A percentile compares a stretch with the other conserved stretches of the same genome.
phyloP scores from a whole-genome alignment of 495 filamentous ascomycete species.

The Glarea lozoyensis region DNA sequence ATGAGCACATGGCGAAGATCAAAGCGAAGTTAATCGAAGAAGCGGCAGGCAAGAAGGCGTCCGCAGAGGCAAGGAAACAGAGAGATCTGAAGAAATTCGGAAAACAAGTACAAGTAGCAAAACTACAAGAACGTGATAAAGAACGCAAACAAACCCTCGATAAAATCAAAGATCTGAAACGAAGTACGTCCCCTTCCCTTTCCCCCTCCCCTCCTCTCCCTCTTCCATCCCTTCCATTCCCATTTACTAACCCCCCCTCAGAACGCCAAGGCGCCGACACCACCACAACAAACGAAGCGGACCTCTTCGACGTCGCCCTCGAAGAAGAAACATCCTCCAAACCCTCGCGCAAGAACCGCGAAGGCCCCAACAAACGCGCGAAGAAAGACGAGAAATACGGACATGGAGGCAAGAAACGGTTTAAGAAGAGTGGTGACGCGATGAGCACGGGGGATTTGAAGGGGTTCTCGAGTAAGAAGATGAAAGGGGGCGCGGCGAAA shows the following conservation, averaged over 20 bases:
- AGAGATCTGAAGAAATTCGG: slow-evolving; percentile 98
- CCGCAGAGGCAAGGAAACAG: slow-evolving; percentile 82
- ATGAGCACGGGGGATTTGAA: slow-evolving; percentile 66
- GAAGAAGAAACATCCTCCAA: slow-evolving; percentile 61
- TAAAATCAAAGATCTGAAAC: slow-evolving; percentile 87
- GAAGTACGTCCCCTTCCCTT: slow-evolving; percentile 52
- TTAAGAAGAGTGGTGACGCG: slow-evolving; percentile 82
- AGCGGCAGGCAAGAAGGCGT: slow-evolving; percentile 84
- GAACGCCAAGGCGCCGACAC: slow-evolving; percentile 72
- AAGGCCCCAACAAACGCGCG: slow-evolving; percentile 62
- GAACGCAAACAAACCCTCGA: slow-evolving; percentile 85
- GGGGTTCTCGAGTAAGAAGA: slow-evolving; percentile 70
- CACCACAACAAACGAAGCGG: slow-evolving; percentile 56
- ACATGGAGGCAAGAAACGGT: slow-evolving; percentile 88
- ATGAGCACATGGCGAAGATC: slow-evolving; percentile 96
- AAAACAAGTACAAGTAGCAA: slow-evolving; percentile 95
- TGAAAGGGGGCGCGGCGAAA: slow-evolving; percentile 46
- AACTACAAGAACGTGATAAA: slow-evolving; percentile 86
- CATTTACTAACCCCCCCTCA: slow-evolving; percentile 27
- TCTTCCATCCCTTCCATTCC: slow-evolving; percentile 7
- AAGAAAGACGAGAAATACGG: slow-evolving; percentile 93
- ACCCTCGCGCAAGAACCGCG: slow-evolving; percentile 32
- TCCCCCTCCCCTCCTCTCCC: slow-evolving; percentile 3
- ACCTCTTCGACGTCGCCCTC: slow-evolving; percentile 90
- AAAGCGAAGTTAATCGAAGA: slow-evolving; percentile 90